Evolutionary conservation across 768 basidiomycete genomes (phyloP), one percentile per base, ranked within the genome.

Genomic region (Psilocybe subaeruginosa): DNA sequence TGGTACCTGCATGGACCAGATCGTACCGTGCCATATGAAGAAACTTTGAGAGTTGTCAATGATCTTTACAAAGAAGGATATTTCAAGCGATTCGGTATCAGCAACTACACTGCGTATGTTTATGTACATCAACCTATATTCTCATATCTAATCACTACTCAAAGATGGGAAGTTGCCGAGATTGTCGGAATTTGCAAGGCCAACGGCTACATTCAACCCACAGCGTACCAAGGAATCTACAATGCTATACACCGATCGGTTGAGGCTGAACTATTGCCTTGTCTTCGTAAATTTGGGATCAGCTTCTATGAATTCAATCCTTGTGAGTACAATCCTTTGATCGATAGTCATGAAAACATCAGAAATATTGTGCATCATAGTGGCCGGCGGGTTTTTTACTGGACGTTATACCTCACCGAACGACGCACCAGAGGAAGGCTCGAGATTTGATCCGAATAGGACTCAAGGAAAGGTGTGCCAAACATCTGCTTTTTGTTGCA

Each of bases 1-100:
- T 78, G 84, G 72, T 88, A 88, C 64, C 72, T 88, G n/a, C 87
- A 89, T 58, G 82, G 77, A 14, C 88, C 87, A 1, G 86, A 89
- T 67, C 78, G 84, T 19, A 80, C 74, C 6, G 82, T 85, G 3
- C 82, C 85, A 0, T 87, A 82, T 59, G 82, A 84, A 66, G 79
- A 83, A 8, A 89, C 87, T 0, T 62, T 84, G 27, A 79, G 79
- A 27, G 82, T 80, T 8, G 74, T 87, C 3, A 77, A 88, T 52
- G 80, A 82, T 52, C 74, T 88, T 9, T 77, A 88, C 67, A 79
- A 81, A 48, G 79, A 86, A 63, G 87, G 87, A 0, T 77, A 78
- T 52, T 87, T 87, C 66, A 82, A 86, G 61, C 78, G 80, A n/a
- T 84, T 89, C 60, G 86, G 87, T 2, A 75, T 89, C 59, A 87